phyloP scores from a whole-genome alignment of 2,329 filamentous ascomycete genomes.

The Chrysoporthe puriensis region DNA sequence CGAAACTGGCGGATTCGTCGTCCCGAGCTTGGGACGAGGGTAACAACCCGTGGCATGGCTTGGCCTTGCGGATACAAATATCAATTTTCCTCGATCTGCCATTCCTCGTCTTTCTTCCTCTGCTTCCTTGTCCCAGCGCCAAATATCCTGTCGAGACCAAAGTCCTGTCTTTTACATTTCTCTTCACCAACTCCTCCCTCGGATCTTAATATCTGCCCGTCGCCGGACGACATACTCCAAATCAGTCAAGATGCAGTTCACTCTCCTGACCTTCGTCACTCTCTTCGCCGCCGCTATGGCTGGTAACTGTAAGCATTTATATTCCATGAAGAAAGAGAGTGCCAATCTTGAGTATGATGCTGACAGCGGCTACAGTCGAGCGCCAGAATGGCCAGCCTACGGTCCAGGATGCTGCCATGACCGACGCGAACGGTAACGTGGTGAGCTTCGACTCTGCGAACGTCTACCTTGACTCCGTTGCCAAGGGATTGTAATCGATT shows the following conservation, averaged over 20 bases:
- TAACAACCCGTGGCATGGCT: conserved; percentile 17
- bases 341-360: not conserved
- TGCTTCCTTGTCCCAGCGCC: conserved; percentile 21
- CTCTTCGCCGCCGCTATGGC: conserved; percentile 52
- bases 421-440: conserved; percentile 48
- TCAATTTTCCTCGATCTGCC: conserved; percentile 23
- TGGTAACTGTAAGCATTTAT: not conserved
- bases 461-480: conserved; percentile 47
- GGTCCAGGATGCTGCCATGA: conserved; percentile 51
- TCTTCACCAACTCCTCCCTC: conserved; percentile 30
- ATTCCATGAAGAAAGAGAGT: not conserved
- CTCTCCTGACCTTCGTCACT: conserved; percentile 49
- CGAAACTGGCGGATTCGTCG: conserved; percentile 25
- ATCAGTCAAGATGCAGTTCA: conserved; percentile 53
- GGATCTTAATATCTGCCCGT: conserved; percentile 44
- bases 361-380: not conserved
- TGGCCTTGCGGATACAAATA: conserved; percentile 30
- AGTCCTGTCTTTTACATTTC: conserved; percentile 33
- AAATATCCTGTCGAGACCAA: conserved; percentile 21
- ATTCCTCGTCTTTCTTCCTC: conserved; percentile 12
- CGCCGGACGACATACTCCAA: conserved; percentile 53
- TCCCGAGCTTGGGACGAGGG: conserved; percentile 26
- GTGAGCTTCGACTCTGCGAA: conserved; percentile 48
- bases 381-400: conserved; percentile 31
- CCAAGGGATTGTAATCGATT: conserved; percentile 41